Evolutionary conservation across 768 basidiomycete genomes (phyloP), one percentile per base, ranked within the genome.

Genomic region (Paxillus rubicundulus): DNA sequence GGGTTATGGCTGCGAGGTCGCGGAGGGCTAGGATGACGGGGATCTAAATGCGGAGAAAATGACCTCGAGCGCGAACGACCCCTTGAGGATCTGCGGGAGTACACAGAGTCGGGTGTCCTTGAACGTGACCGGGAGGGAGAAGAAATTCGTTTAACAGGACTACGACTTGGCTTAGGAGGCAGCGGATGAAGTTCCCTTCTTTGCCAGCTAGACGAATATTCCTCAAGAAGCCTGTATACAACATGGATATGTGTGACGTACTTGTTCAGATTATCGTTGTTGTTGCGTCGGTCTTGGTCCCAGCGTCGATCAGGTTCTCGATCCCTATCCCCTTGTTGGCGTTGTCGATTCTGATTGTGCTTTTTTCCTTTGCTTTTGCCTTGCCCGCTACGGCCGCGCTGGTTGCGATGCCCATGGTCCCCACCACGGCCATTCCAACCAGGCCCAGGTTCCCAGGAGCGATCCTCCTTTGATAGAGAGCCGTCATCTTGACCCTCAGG

Each of bases 201-300:
- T 41, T 81, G 82, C 87, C 87, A 89, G 61, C 87, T 90, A 58
- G 9, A 59, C 45, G 51, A 48, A 50, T 44, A 50, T 17, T 7
- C 9, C 10, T 60, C 34, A 57, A 50, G 32, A 57, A 16, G 51
- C 45, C 43, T 32, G 48, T 46, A 39, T 21, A 56, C 47, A 37
- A 36, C 36, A 42, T 50, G 30, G 49, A 50, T 45, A 52, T 53
- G 47, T 18, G 44, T 36, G 12, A 70, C 84, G 43, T 69, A 92
- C 89, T 90, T 91, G 69, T 90, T 91, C 47, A 84, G 67, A 60
- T 77, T 79, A n/a, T 79, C 76, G 49, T 89, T 86, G 40, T 89
- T 85, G 21, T 69, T 71, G 48, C 75, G 71, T 57, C 77, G 77
- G 57, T 73, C 74, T 21, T 73, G 74, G 50, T 72, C 70, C 61